Conservation (phyloP, 1,139 yeast species). For the Debaryomyces fabryi region DNA sequence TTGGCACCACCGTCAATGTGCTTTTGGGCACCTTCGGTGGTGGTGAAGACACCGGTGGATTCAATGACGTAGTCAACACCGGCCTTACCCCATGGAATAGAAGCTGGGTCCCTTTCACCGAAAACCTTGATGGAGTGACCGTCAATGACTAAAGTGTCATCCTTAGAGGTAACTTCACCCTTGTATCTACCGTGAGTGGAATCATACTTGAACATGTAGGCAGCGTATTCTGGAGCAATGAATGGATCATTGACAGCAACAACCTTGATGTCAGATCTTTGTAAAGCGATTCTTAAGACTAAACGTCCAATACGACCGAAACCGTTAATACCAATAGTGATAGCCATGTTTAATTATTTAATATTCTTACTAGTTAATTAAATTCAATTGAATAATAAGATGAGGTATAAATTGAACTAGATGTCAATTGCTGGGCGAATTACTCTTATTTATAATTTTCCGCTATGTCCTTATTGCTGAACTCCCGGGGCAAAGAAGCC, state of each 20-base stretch:
- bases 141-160: conserved; percentile 60
- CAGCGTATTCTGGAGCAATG: conserved; percentile 80
- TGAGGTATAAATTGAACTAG: neutral
- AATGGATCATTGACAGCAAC: conserved; percentile 86
- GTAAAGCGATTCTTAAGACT: conserved; percentile 77
- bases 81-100: conserved; percentile 79
- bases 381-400: conserved; percentile 6
- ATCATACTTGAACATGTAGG: conserved; percentile 88
- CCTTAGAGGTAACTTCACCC: conserved; percentile 68
- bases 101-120: conserved; percentile 78
- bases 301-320: conserved; percentile 90
- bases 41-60: conserved; percentile 90
- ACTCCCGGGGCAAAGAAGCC: conserved; percentile 20
- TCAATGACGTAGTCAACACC: conserved; percentile 83
- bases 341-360: conserved; percentile 29
- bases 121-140: conserved; percentile 69
- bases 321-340: conserved; percentile 79
- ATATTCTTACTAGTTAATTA: conserved; percentile 6
- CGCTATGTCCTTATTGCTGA: conserved; percentile 4
- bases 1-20: conserved; percentile 87
- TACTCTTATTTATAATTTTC: conserved; percentile 8
- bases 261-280: conserved; percentile 70
- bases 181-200: conserved; percentile 79
- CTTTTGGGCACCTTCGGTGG: conserved; percentile 72
- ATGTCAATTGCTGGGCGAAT: conserved; percentile 1